Evolutionary conservation across 257 asterid species (phyloP).

Genomic region (Linaria vulgaris): DNA sequence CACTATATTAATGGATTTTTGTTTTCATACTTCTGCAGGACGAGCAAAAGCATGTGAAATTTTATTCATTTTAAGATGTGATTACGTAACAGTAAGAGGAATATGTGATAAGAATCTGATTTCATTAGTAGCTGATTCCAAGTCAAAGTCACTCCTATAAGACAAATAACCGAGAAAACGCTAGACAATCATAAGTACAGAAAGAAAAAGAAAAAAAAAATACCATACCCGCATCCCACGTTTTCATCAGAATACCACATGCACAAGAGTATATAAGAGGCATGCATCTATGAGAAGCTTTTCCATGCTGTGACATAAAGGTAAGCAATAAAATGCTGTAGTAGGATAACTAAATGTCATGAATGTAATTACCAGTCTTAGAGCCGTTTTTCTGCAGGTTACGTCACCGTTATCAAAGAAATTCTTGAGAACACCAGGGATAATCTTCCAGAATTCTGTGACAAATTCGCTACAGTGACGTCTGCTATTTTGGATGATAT

Average conservation of each 20-base stretch:
- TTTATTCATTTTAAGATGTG: not conserved
- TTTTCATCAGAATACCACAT: not conserved
- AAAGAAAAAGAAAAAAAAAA: too few relatives aligned
- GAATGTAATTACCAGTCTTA: slow-evolving; percentile 66
- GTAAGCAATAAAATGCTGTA: slow-evolving; percentile 11
- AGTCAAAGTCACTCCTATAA: not conserved
- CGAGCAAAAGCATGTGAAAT: not conserved
- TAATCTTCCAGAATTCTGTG: slow-evolving; percentile 94
- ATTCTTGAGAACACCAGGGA: slow-evolving; percentile 70
- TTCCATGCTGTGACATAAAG: slow-evolving; percentile 4
- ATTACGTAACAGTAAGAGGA: not conserved
- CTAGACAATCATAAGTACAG: not conserved
- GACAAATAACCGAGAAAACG: not conserved
- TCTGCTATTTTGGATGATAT: slow-evolving; percentile 93
- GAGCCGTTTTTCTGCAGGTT: slow-evolving; percentile 70
- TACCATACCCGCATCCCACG: not conserved
- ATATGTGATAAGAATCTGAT: too few relatives aligned
- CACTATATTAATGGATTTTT: too few relatives aligned
- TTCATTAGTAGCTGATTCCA: not conserved
- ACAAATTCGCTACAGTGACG: slow-evolving; percentile 94
- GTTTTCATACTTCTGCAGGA: too few relatives aligned
- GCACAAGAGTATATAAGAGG: slow-evolving; percentile 5
- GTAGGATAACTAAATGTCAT: slow-evolving; percentile 11
- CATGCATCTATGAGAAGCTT: not conserved
- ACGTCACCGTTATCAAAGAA: slow-evolving; percentile 62